phyloP scores from a whole-genome alignment of 1,284 basidiomycete genomes.

The Ceratobasidium papillatum region DNA sequence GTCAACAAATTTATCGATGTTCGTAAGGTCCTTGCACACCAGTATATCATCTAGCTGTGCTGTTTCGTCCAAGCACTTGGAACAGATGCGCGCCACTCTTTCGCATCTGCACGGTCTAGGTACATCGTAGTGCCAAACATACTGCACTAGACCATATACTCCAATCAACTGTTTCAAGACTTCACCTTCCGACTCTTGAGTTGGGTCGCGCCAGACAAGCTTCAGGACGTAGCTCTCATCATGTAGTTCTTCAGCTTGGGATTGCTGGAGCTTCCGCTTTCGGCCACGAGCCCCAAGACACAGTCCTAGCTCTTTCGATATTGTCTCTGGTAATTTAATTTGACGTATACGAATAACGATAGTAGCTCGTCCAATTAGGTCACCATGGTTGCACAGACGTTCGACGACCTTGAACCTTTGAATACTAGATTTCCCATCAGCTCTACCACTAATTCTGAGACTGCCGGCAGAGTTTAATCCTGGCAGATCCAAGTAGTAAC shows the following conservation, averaged over 20 bases:
- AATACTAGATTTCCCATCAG: not conserved
- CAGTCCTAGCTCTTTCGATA: not conserved
- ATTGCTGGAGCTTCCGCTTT: slow-evolving; percentile 1
- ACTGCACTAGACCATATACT: slow-evolving; percentile 18
- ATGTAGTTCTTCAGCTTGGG: not conserved
- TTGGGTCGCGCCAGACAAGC: slow-evolving; percentile 29
- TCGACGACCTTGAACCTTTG: slow-evolving; percentile 20
- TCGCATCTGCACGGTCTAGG: not conserved
- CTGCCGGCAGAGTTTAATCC: not conserved
- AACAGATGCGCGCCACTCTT: not conserved
- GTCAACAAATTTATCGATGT: not conserved
- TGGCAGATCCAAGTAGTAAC: slow-evolving; percentile 24
- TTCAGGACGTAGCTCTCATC: slow-evolving; percentile 14
- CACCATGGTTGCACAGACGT: not conserved
- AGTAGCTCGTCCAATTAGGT: slow-evolving; percentile 4
- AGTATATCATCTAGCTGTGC: not conserved
- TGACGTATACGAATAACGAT: slow-evolving; percentile 7
- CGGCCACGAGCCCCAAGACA: not conserved
- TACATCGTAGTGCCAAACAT: slow-evolving; percentile 22
- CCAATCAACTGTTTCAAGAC: not conserved
- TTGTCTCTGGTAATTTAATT: not conserved
- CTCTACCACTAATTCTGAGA: not conserved
- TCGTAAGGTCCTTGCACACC: not conserved
- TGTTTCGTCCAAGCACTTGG: slow-evolving; percentile 3
- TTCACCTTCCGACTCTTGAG: not conserved